A percentile compares a stretch with the other conserved stretches of the same genome.
Conservation (phyloP, 805 yeast genomes). For the Yarrowia divulgata region DNA sequence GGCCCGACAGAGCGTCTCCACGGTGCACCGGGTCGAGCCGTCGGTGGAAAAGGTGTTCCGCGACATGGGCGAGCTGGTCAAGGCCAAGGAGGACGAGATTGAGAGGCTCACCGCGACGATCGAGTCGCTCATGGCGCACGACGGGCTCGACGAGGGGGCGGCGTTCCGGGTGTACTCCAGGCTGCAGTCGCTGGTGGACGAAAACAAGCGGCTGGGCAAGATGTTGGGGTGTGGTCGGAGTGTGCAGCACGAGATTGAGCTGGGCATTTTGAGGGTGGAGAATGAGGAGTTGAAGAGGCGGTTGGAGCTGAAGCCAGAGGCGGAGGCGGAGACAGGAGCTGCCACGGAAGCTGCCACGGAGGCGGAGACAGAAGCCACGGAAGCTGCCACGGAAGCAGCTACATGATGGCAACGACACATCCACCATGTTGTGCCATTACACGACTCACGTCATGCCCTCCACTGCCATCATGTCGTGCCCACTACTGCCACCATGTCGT, state of each 20-base stretch:
- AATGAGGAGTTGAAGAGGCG: conserved; percentile 8
- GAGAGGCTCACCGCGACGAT: conserved; percentile 7
- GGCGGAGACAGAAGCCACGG: too few species aligned
- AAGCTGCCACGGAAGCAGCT: too few species aligned
- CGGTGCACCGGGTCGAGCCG: conserved; percentile 7
- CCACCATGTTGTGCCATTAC: too few species aligned
- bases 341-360: too few species aligned
- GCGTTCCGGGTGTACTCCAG: conserved; percentile 21
- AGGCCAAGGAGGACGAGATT: conserved; percentile 20
- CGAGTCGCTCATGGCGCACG: conserved; percentile 14
- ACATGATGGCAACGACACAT: too few species aligned
- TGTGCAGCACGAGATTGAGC: conserved; percentile 29
- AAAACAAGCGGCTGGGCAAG: conserved; percentile 14
- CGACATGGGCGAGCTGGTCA: conserved; percentile 23
- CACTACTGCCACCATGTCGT: too few species aligned
- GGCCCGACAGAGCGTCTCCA: conserved; percentile 1
- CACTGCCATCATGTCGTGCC: too few species aligned
- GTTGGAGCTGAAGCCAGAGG: neutral
- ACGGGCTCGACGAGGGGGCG: neutral
- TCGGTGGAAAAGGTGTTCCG: conserved; percentile 17
- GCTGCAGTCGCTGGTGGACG: conserved; percentile 14
- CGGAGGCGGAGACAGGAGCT: too few species aligned
- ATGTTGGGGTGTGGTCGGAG: conserved; percentile 9
- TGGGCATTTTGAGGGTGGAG: conserved; percentile 19
- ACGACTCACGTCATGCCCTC: too few species aligned